phyloP scores from a whole-genome alignment of 1,284 basidiomycete species.

The Boletus semigastroideus region DNA sequence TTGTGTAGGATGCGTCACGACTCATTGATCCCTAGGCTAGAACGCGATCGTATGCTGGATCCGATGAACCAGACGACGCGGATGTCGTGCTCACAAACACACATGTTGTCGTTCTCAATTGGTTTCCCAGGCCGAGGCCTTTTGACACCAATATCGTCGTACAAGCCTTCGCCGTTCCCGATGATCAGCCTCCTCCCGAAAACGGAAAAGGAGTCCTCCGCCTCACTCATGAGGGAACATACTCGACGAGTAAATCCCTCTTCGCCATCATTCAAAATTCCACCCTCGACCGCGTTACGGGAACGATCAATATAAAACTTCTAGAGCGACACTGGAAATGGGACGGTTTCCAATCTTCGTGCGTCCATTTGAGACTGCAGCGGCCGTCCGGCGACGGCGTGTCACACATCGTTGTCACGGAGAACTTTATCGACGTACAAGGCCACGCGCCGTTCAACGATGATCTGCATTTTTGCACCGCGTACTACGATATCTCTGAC shows the following conservation, averaged over 20 bases:
- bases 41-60: background rate
- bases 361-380: background rate
- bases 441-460: background rate
- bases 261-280: background rate
- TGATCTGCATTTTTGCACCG: too few species aligned
- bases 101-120: background rate
- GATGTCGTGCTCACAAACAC: background rate
- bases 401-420: background rate
- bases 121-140: too few species aligned
- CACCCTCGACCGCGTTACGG: background rate
- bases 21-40: background rate
- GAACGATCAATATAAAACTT: background rate
- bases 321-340: background rate
- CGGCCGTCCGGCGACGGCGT: background rate
- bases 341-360: background rate
- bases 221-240: slow-evolving; percentile 4
- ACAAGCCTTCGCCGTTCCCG: slow-evolving; percentile 2
- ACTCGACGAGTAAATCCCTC: fast-evolving
- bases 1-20: background rate
- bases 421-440: fast-evolving
- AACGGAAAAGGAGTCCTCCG: background rate
- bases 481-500: background rate
- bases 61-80: too few species aligned
- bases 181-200: background rate
- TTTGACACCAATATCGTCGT: background rate